These are phyloP conservation scores for Oenanthe sinensis DNA, from an alignment of 129 eudicot species.

Conservation along the genomic window DNA sequence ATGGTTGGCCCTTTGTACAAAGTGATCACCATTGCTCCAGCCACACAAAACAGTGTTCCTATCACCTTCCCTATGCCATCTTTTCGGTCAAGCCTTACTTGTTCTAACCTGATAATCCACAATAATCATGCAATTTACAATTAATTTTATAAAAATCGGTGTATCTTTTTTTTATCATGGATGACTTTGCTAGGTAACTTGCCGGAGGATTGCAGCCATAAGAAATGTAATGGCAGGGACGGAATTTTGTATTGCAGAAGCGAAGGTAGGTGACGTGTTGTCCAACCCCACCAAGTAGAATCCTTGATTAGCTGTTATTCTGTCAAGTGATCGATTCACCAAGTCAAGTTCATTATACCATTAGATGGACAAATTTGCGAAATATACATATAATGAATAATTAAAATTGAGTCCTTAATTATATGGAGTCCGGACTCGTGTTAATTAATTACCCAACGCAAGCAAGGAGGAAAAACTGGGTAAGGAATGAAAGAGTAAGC, in stretches of 20 bases:
- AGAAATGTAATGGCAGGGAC: constrained; percentile 98
- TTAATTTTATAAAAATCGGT: not conserved
- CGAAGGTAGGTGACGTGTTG: constrained; percentile 91
- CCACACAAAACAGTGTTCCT: constrained; percentile 76
- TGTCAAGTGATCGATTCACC: constrained; percentile 11
- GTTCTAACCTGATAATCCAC: constrained; percentile 55
- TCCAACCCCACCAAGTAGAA: constrained; percentile 90
- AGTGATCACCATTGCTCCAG: constrained; percentile 92
- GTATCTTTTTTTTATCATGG: not conserved
- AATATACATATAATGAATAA: no score
- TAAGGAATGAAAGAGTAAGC: constrained; percentile 42
- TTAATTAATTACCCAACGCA: constrained; percentile 56
- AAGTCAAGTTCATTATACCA: not conserved
- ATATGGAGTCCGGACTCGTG: not conserved
- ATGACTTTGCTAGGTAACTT: constrained; percentile 6
- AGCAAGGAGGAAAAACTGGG: constrained; percentile 92
- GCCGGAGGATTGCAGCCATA: constrained; percentile 75
- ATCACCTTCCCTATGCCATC: constrained; percentile 83
- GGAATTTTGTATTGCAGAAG: constrained; percentile 90
- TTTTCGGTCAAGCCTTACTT: constrained; percentile 76
- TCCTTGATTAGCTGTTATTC: constrained; percentile 93
- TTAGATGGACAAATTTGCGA: not conserved
- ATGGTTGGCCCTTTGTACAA: constrained; percentile 90
- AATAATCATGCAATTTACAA: not conserved
- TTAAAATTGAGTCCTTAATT: not conserved